phyloP scores from a whole-genome alignment of 2,329 filamentous ascomycete species.

The Neofusicoccum sp. region DNA sequence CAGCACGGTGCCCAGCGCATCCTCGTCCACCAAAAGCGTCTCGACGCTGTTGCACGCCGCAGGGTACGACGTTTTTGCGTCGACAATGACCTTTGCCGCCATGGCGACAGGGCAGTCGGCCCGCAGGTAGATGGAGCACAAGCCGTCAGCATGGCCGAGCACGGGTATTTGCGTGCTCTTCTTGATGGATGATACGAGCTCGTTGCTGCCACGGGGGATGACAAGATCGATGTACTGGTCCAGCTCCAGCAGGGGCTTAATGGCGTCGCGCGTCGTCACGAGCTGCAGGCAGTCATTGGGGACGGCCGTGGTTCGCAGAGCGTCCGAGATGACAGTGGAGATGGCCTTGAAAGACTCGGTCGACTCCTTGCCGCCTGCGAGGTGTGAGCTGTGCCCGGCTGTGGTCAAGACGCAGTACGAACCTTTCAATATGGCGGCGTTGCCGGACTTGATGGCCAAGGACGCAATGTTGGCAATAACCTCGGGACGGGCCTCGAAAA shows the following conservation, averaged over 20 bases:
- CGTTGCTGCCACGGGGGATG: conserved; percentile 87
- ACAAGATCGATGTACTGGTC: conserved; percentile 91
- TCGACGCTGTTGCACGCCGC: conserved; percentile 96
- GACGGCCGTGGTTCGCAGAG: conserved; percentile 69
- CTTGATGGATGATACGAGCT: conserved; percentile 87
- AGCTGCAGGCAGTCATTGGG: conserved; percentile 88
- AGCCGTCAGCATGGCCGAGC: conserved; percentile 89
- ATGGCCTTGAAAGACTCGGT: conserved; percentile 94
- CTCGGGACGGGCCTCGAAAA: conserved; percentile 96
- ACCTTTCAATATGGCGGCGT: conserved; percentile 94
- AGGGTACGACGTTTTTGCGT: conserved; percentile 92
- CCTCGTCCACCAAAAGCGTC: conserved; percentile 79
- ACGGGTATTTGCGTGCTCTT: conserved; percentile 90
- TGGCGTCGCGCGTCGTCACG: conserved; percentile 87
- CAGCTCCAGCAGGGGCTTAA: conserved; percentile 80
- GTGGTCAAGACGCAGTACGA: neutral
- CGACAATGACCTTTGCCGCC: conserved; percentile 74
- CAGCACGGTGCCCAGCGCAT: conserved; percentile 65
- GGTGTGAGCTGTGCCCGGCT: neutral
- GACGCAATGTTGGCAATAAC: conserved; percentile 98
- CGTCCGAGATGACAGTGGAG: conserved; percentile 76
- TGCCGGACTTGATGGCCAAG: conserved; percentile 93
- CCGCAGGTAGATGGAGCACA: conserved; percentile 85
- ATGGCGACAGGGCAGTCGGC: conserved; percentile 69
- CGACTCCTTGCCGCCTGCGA: conserved; percentile 84